phyloP scores from a whole-genome alignment of 2,329 filamentous ascomycete species.

The Talaromyces piceae region DNA sequence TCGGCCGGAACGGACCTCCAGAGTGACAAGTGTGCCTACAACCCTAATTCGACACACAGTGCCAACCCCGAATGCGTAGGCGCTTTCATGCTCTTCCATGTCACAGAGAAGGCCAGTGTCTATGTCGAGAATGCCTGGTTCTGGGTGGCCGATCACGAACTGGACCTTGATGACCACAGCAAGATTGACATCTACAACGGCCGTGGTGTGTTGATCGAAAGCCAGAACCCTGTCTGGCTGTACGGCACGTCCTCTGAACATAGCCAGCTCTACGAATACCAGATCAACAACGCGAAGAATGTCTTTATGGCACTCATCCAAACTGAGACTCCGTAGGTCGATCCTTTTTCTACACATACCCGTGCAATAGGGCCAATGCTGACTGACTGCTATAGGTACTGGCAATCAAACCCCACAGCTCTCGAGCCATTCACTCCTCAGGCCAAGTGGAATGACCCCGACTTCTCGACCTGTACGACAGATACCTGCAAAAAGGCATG shows the following conservation, averaged over 20 bases:
- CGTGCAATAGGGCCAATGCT: background rate
- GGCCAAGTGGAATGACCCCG: conserved; percentile 45
- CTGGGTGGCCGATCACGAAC: conserved; percentile 86
- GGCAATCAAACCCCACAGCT: conserved; percentile 74
- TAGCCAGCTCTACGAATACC: conserved; percentile 66
- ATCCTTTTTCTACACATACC: background rate
- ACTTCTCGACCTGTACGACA: conserved; percentile 56
- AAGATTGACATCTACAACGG: conserved; percentile 76
- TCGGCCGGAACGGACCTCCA: conserved; percentile 76
- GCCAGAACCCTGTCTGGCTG: conserved; percentile 71
- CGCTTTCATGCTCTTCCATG: conserved; percentile 58
- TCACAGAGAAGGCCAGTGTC: conserved; percentile 51
- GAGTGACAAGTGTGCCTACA: conserved; percentile 71
- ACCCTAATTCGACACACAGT: conserved; percentile 51
- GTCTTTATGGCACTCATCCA: conserved; percentile 80
- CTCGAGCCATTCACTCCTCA: conserved; percentile 41
- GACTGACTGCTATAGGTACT: conserved; percentile 45
- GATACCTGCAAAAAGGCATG: conserved; percentile 62
- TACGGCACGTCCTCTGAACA: conserved; percentile 65
- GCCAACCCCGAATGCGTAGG: conserved; percentile 64
- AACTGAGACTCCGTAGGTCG: conserved; percentile 71
- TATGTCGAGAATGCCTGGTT: conserved; percentile 89
- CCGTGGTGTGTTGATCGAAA: conserved; percentile 75
- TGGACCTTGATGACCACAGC: conserved; percentile 63
- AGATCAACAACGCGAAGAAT: conserved; percentile 67